Percentiles rank a stretch among this genome's conserved stretches.
phyloP scores from a whole-genome alignment of 306 rosid species.

The Lotus japonicus region DNA sequence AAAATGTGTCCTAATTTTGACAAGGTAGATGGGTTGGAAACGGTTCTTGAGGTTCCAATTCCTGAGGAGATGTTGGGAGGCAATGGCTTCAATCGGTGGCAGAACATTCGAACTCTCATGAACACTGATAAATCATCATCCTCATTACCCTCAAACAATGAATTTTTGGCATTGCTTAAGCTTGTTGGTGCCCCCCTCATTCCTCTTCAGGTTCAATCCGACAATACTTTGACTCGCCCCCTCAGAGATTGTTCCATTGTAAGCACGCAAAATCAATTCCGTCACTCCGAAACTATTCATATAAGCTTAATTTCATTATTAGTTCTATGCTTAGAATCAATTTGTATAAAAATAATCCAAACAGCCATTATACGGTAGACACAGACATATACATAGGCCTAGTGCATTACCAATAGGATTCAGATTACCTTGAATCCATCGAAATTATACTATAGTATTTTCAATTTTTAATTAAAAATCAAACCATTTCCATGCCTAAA shows the following conservation, averaged over 20 bases:
- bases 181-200: conserved; percentile 80
- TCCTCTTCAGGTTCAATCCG: conserved; percentile 61
- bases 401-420: too few relatives aligned
- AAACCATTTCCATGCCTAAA: too few relatives aligned
- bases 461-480: too few relatives aligned
- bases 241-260: conserved; percentile 63
- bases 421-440: too few relatives aligned
- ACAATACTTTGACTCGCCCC: conserved; percentile 51
- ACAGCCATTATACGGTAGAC: too few relatives aligned
- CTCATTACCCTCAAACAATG: conserved; percentile 43
- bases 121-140: conserved; percentile 35
- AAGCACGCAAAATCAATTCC: too few relatives aligned
- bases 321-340: too few relatives aligned
- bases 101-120: conserved; percentile 55
- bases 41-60: conserved; percentile 81
- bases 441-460: too few relatives aligned
- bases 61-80: conserved; percentile 90
- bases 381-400: too few relatives aligned
- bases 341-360: too few relatives aligned
- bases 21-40: conserved; percentile 67
- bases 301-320: too few relatives aligned
- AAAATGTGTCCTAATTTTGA: conserved; percentile 82
- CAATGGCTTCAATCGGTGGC: conserved; percentile 54
- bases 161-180: conserved; percentile 74
- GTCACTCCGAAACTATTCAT: too few relatives aligned